These are phyloP conservation scores for Lactifluus echinatus DNA, from an alignment of 768 basidiomycete species.

Conservation along the genomic window DNA sequence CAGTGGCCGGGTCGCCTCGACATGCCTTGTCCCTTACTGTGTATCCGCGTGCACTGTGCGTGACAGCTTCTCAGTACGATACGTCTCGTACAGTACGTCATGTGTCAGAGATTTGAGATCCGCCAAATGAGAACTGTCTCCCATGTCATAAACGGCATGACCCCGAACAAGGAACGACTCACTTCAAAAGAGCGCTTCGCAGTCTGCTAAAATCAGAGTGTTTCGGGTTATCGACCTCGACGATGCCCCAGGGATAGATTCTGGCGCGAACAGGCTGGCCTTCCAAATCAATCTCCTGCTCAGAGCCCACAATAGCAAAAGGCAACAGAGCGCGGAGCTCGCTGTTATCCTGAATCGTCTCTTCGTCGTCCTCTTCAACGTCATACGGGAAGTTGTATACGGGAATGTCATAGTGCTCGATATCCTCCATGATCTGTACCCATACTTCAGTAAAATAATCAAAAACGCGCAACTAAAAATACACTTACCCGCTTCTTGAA, in stretches of 20 bases:
- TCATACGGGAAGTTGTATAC: conserved; percentile 99
- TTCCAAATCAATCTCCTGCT: conserved; percentile 91
- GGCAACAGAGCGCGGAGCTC: conserved; percentile 90
- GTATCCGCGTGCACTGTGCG: conserved; percentile 77
- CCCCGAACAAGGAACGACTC: conserved; percentile 23
- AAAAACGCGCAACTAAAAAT: neutral
- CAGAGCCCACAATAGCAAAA: conserved; percentile 94
- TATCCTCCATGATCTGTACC: conserved; percentile 94
- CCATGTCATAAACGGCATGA: conserved; percentile 1
- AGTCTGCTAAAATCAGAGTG: conserved; percentile 98
- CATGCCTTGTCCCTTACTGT: conserved; percentile 38
- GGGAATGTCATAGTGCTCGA: conserved; percentile 95
- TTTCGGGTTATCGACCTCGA: conserved; percentile 98
- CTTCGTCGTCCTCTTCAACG: conserved; percentile 98
- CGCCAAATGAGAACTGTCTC: conserved; percentile 75
- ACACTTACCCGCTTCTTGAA: conserved; percentile 86
- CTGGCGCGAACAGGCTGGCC: conserved; percentile 88
- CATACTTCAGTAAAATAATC: neutral
- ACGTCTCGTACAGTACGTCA: conserved; percentile 92
- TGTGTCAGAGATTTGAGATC: conserved; percentile 93
- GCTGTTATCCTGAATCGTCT: conserved; percentile 95
- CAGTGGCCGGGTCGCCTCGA: conserved; percentile 11
- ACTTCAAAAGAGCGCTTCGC: conserved; percentile 87
- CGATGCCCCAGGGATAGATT: conserved; percentile 98
- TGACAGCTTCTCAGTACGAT: conserved; percentile 95